Conservation (phyloP, 371 early-diverging fungal genomes). For the Lichtheimia ramosa region DNA sequence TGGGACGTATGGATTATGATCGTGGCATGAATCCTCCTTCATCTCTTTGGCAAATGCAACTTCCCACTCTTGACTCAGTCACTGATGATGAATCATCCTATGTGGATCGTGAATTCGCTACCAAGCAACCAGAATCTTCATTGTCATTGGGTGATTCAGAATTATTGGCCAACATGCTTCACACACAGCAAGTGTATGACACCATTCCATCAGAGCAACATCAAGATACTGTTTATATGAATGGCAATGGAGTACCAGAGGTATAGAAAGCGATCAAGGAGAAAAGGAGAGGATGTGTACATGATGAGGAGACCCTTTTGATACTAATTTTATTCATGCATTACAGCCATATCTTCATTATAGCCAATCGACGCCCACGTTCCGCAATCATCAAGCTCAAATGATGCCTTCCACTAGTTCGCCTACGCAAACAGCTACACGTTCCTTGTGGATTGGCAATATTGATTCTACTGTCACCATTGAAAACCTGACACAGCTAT, state of each 20-base stretch:
- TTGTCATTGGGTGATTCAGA: constrained; percentile 52
- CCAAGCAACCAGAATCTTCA: constrained; percentile 10
- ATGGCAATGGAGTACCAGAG: constrained; percentile 15
- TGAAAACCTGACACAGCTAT: constrained; percentile 80
- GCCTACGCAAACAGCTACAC: constrained; percentile 60
- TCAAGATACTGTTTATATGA: constrained; percentile 14
- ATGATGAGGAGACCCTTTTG: neutral
- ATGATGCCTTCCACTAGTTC: constrained; percentile 22
- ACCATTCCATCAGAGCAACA: constrained; percentile 1
- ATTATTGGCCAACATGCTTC: constrained; percentile 45
- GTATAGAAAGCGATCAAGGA: constrained; percentile 6
- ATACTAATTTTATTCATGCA: constrained; percentile 1
- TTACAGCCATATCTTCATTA: constrained; percentile 27
- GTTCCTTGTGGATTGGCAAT: constrained; percentile 96
- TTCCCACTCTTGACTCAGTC: constrained; percentile 44
- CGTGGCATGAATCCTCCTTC: constrained; percentile 28
- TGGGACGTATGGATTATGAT: constrained; percentile 56
- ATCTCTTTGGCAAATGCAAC: constrained; percentile 42
- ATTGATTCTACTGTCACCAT: constrained; percentile 77
- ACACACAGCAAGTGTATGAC: constrained; percentile 13
- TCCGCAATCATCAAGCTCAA: constrained; percentile 18
- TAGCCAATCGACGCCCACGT: constrained; percentile 41
- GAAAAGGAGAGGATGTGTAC: no score
- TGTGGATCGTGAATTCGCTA: neutral
- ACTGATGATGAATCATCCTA: constrained; percentile 30